Percentiles rank a stretch among this genome's conserved stretches.
phyloP scores from a whole-genome alignment of 106 monocot genomes.

The Vanilla planifolia region DNA sequence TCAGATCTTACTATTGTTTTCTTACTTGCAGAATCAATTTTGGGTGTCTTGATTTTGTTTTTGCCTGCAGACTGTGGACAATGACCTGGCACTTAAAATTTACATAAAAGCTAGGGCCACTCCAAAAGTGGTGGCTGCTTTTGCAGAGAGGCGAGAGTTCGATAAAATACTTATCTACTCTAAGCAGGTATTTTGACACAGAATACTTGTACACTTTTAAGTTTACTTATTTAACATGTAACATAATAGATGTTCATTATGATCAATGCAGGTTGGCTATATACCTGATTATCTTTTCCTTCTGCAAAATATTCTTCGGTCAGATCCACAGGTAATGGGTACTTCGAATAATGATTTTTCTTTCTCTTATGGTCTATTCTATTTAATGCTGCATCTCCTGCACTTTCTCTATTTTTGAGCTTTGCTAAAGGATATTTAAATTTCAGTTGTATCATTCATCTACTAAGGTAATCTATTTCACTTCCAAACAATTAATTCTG shows the following conservation, averaged over 20 bases:
- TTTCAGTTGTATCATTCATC: no score
- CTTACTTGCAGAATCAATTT: neutral
- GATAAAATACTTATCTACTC: conserved; percentile 99
- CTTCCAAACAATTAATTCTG: no score
- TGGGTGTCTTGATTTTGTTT: neutral
- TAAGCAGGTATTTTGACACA: conserved; percentile 61
- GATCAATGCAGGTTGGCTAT: conserved; percentile 75
- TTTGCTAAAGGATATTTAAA: no score
- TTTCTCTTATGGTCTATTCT: no score
- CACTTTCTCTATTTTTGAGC: no score
- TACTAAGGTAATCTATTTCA: no score
- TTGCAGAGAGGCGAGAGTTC: conserved; percentile 98
- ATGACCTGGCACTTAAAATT: conserved; percentile 95
- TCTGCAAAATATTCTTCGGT: conserved; percentile 87
- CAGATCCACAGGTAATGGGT: conserved; percentile 85
- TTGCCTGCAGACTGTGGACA: conserved; percentile 76
- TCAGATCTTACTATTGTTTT: neutral
- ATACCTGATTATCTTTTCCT: conserved; percentile 98
- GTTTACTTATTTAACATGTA: neutral
- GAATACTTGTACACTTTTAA: neutral
- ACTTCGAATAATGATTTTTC: neutral
- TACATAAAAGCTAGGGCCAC: conserved; percentile 97
- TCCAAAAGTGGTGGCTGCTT: conserved; percentile 98
- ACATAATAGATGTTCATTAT: neutral
- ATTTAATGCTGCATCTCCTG: no score